These are phyloP conservation scores for Escovopsis sp. DNA, from an alignment of 2,329 filamentous ascomycete species.

Conservation along the genomic window DNA sequence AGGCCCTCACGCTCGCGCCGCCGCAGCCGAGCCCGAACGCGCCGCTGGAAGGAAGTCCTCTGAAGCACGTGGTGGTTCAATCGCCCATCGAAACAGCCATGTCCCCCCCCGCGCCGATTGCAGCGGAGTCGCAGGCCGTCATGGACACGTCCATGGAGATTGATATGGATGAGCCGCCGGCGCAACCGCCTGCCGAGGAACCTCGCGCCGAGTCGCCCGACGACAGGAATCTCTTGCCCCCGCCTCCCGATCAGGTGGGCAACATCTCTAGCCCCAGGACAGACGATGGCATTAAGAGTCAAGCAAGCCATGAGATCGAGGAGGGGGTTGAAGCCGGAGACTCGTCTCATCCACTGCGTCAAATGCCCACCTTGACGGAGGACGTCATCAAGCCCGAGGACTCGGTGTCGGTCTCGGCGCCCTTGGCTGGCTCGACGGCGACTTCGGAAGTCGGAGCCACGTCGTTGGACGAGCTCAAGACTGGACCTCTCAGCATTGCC, in stretches of 20 bases:
- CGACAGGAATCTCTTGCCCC: constrained; percentile 17
- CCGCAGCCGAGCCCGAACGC: constrained; percentile 12
- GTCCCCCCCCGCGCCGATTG: neutral
- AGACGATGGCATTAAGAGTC: constrained; percentile 13
- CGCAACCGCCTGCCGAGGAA: neutral
- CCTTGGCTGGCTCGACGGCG: constrained; percentile 16
- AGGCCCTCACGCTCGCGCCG: constrained; percentile 18
- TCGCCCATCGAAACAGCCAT: constrained; percentile 23
- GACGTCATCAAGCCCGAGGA: constrained; percentile 25
- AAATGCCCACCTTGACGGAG: constrained; percentile 22
- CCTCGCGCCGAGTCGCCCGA: neutral
- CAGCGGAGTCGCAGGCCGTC: neutral
- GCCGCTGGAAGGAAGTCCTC: constrained; percentile 34
- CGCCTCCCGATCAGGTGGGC: constrained; percentile 25
- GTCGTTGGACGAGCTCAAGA: constrained; percentile 11
- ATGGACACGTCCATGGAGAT: constrained; percentile 12
- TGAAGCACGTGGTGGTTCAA: constrained; percentile 35
- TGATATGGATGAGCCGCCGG: constrained; percentile 13
- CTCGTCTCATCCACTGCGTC: constrained; percentile 13
- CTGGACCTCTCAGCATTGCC: neutral
- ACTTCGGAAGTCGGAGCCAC: constrained; percentile 13
- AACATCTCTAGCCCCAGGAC: constrained; percentile 23
- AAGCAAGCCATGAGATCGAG: constrained; percentile 12
- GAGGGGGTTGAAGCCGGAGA: constrained; percentile 6
- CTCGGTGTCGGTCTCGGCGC: constrained; percentile 19